phyloP scores from a whole-genome alignment of 139 green algal species.

The Tetradesmus obliquus region DNA sequence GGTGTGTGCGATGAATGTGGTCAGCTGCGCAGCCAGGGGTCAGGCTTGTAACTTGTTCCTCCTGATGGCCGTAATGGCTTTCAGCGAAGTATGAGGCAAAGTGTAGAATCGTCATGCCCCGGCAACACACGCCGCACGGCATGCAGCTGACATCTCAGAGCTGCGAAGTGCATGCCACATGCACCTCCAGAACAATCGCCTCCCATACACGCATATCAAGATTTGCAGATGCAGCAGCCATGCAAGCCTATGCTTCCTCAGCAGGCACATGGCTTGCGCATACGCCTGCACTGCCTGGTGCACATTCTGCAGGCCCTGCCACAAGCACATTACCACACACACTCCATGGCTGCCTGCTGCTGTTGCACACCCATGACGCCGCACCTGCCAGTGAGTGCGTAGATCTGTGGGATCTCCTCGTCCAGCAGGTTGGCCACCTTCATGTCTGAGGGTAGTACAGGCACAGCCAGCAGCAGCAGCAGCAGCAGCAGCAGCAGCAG shows the following conservation, averaged over 20 bases:
- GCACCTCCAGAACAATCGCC: too few species aligned
- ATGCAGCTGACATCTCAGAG: background rate
- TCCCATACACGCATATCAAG: too few species aligned
- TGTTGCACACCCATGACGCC: background rate
- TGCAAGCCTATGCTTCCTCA: too few species aligned
- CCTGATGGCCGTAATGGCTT: conserved; percentile 21
- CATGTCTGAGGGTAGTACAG: conserved; percentile 23
- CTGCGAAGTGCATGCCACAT: too few species aligned
- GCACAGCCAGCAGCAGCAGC: background rate
- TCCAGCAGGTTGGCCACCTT: conserved; percentile 80
- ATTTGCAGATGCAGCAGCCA: too few species aligned
- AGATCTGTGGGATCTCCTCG: conserved; percentile 96
- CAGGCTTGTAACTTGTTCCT: conserved; percentile 15
- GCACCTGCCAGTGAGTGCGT: conserved; percentile 49
- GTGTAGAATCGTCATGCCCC: conserved; percentile 18
- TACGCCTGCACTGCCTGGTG: too few species aligned
- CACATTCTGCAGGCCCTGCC: too few species aligned
- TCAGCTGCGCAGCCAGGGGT: background rate
- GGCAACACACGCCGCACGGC: background rate
- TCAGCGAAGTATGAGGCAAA: conserved; percentile 41
- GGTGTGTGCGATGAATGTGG: background rate
- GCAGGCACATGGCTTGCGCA: too few species aligned
- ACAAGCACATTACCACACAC: background rate
- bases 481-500: background rate
- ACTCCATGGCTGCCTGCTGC: background rate